Evolutionary conservation across 768 basidiomycete species (phyloP).

Genomic region (Psilocybe azurescens): DNA sequence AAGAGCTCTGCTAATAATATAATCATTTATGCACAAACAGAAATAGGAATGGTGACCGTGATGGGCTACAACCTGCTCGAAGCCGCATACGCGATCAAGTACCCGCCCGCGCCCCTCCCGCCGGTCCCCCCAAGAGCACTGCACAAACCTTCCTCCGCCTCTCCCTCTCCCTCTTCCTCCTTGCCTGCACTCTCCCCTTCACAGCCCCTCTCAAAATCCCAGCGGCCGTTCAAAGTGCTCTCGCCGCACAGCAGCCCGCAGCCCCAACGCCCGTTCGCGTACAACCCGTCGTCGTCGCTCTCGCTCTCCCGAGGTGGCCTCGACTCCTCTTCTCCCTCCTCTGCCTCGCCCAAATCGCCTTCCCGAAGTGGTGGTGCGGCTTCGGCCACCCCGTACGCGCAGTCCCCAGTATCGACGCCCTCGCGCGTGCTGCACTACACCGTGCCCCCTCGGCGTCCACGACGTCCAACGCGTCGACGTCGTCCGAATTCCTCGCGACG

Average conservation of each 20-base stretch:
- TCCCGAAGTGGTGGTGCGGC: neutral
- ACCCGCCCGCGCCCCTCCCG: constrained; percentile 31
- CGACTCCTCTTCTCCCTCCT: too few species aligned
- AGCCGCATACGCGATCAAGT: constrained; percentile 45
- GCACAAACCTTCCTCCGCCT: constrained; percentile 28
- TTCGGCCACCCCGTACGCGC: constrained; percentile 29
- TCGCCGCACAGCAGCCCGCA: constrained; percentile 49
- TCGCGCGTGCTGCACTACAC: constrained; percentile 43
- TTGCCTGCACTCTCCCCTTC: constrained; percentile 32
- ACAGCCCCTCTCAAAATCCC: constrained; percentile 19
- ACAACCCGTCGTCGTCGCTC: constrained; percentile 12
- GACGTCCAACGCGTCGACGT: constrained; percentile 29
- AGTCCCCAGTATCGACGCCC: constrained; percentile 47
- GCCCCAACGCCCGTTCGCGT: constrained; percentile 48
- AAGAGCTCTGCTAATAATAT: neutral
- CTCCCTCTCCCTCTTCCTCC: constrained; percentile 31
- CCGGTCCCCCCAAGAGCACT: constrained; percentile 37
- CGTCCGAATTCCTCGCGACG: constrained; percentile 36
- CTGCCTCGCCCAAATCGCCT: neutral
- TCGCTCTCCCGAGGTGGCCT: neutral
- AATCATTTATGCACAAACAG: constrained; percentile 35
- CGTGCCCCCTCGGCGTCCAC: constrained; percentile 34
- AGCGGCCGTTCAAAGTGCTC: constrained; percentile 42
- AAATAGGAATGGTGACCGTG: constrained; percentile 27
- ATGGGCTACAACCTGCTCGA: constrained; percentile 47